These are phyloP conservation scores for Trichosanthes truncata DNA, from an alignment of 306 rosid species.

Conservation along the genomic window DNA sequence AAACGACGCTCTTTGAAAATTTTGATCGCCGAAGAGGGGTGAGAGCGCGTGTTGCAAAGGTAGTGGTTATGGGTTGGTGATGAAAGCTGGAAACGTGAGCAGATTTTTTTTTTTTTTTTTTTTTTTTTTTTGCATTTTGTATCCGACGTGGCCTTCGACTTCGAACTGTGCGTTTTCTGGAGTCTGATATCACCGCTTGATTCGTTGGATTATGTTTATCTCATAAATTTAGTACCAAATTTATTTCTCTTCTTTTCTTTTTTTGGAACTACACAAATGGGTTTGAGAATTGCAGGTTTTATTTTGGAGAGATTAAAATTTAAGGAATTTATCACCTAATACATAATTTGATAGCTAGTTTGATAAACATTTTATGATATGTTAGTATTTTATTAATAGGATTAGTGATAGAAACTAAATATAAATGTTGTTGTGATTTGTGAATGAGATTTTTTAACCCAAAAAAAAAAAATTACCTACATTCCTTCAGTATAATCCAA, in stretches of 20 bases:
- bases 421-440: too few relatives aligned
- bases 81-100: not conserved
- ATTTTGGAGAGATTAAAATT: too few relatives aligned
- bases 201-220: not conserved
- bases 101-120: not conserved
- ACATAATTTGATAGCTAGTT: too few relatives aligned
- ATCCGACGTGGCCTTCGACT: slow-evolving; percentile 2
- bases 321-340: too few relatives aligned
- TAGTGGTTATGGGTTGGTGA: not conserved
- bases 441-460: too few relatives aligned
- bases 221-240: not conserved
- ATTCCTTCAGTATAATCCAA: too few relatives aligned
- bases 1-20: not conserved
- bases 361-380: too few relatives aligned
- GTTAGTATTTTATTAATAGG: too few relatives aligned
- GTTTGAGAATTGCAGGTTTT: too few relatives aligned
- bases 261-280: not conserved
- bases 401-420: too few relatives aligned
- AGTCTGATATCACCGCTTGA: slow-evolving; percentile 1
- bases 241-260: not conserved
- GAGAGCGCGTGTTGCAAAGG: not conserved
- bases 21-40: not conserved
- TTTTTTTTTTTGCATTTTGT: not conserved
- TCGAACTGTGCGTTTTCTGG: not conserved
- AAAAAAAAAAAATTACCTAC: too few relatives aligned